Percentiles rank a stretch among this genome's conserved stretches.
Conservation (phyloP, 129 eudicot species). For the Tanacetum coccineum region DNA sequence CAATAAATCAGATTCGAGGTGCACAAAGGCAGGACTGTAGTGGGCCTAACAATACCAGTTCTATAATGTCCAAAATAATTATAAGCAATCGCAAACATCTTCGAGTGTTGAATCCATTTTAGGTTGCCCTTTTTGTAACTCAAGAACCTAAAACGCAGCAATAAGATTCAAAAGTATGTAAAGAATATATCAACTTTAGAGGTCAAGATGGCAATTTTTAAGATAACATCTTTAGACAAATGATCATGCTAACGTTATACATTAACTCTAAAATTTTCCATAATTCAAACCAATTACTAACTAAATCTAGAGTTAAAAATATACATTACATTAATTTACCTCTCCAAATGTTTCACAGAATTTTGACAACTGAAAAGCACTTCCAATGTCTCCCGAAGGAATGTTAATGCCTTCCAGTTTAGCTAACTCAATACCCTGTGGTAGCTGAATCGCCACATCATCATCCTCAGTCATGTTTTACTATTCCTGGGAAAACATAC, state of each 20-base stretch:
- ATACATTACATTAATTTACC: slow-evolving; percentile 25
- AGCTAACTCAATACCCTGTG: slow-evolving; percentile 42
- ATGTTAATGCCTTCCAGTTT: slow-evolving; percentile 40
- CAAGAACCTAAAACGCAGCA: slow-evolving; percentile 38
- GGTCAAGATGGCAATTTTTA: background rate
- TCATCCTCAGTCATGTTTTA: background rate
- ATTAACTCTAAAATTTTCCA: slow-evolving; percentile 11
- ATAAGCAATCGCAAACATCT: no score
- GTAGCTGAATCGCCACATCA: slow-evolving; percentile 37
- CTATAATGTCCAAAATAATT: no score
- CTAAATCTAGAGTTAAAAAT: background rate
- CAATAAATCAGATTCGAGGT: no score
- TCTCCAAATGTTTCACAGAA: slow-evolving; percentile 62
- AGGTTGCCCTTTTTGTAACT: slow-evolving; percentile 41
- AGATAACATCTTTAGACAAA: background rate
- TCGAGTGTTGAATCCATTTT: slow-evolving; percentile 25
- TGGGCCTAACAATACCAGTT: no score
- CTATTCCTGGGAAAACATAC: slow-evolving; percentile 16
- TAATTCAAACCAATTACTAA: background rate
- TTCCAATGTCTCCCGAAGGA: slow-evolving; percentile 53
- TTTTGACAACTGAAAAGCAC: slow-evolving; percentile 58
- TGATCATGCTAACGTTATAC: slow-evolving; percentile 3
- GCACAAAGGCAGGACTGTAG: no score
- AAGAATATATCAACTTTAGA: background rate
- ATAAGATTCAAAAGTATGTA: background rate